Base-by-base conservation (phyloP, 148 eudicot species). In the Gaultheria prostrata region DNA sequence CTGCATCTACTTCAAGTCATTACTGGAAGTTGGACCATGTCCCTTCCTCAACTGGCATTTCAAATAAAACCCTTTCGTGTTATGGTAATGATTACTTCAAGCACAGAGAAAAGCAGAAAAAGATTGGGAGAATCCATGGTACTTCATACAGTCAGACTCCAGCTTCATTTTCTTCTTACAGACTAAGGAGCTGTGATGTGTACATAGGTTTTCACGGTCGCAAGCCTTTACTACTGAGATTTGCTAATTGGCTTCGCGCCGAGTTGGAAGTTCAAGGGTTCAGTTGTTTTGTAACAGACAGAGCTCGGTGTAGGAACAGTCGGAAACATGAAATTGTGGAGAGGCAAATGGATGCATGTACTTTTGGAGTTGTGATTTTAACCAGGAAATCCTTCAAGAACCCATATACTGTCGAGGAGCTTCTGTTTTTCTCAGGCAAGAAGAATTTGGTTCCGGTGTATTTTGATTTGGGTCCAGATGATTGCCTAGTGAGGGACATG, bases 261-360 rank as follows among this genome's bases (percentile, higher is more conserved):
- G 99, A 97, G 89, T 84, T 97, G 80, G 99, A 97, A 86, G 88
- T 89, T 74, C 99, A 97, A 84, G 99, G 99, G 48, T 80, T 97
- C 84, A 97, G 96, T 87, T 95, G 98, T 89, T 97, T 94, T 84
- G 93, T 92, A 11, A 88, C 98, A 30, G 99, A 97, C 74, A 91
- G 98, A 83, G 89, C 98, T 83, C 87, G 94, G 76, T 92, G 90
- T 84, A 88, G 95, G 78, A 92, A 89, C 78, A 84, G 94, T 6
- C 81, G 94, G 78, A 94, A 94, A 83, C 92, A 78, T 70, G 87
- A 80, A 50, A 85, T 85, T 32, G 91, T 91, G 1, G 95, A 94
- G 83, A 91, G 87, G 78, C 93, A 93, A 18, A 94, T 94, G 97
- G 95, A 92, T 86, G 88, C 89, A 49, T 87, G 90, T 72, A 90